A percentile compares a stretch with the other conserved stretches of the same genome.
These are phyloP conservation scores for Arabidopsis arenosa DNA, from an alignment of 345 rosid genomes.

Conservation along the genomic window DNA sequence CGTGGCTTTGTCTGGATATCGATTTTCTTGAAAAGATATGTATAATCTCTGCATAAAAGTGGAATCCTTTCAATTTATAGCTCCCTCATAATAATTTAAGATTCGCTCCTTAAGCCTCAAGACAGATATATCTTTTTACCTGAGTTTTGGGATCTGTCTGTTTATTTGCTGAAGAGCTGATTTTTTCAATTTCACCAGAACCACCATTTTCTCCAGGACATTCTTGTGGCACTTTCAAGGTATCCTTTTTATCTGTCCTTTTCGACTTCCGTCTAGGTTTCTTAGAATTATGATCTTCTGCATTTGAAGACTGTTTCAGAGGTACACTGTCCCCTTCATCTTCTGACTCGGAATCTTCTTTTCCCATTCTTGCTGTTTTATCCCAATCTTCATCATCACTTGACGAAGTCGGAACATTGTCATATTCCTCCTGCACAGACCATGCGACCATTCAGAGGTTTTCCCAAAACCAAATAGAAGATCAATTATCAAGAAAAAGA, in stretches of 20 bases:
- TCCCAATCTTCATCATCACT: slow-evolving; percentile 74
- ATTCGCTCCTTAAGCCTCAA: slow-evolving; percentile 10
- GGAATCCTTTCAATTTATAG: background rate
- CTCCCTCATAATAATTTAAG: slow-evolving; percentile 8
- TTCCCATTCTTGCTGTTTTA: slow-evolving; percentile 42
- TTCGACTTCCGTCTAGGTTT: slow-evolving; percentile 41
- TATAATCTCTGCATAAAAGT: slow-evolving; percentile 59
- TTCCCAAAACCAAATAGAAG: slow-evolving; percentile 16
- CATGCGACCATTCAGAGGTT: slow-evolving; percentile 28
- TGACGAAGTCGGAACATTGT: slow-evolving; percentile 51
- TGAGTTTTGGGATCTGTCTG: slow-evolving; percentile 43
- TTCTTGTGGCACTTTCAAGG: slow-evolving; percentile 19
- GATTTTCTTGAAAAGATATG: slow-evolving; percentile 63
- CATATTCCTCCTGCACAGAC: slow-evolving; percentile 77
- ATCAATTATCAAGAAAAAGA: background rate
- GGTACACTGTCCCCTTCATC: slow-evolving; percentile 46
- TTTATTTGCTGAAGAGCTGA: slow-evolving; percentile 31
- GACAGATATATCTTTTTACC: slow-evolving; percentile 51
- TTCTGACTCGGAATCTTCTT: slow-evolving; percentile 38
- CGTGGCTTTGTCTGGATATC: slow-evolving; percentile 66
- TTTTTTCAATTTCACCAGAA: slow-evolving; percentile 21
- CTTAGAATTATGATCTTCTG: slow-evolving; percentile 30
- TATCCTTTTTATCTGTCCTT: slow-evolving; percentile 33
- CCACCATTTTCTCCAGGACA: slow-evolving; percentile 26
- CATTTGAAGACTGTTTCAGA: slow-evolving; percentile 38